Evolutionary conservation across 257 asterid species (phyloP), one percentile per base, ranked within the genome.

Genomic region (Solanum rostratum): DNA sequence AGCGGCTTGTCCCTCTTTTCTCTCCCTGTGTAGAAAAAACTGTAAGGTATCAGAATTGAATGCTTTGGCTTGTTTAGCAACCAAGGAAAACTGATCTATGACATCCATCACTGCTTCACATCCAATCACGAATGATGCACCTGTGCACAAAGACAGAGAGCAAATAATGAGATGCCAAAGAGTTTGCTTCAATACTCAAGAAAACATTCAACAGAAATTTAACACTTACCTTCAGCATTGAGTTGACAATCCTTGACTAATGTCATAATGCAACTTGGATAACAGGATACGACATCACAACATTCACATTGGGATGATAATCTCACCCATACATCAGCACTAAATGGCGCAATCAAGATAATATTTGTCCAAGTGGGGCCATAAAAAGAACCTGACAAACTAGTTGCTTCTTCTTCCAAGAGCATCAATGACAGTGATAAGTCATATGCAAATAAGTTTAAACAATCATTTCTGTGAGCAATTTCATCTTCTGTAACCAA

Each of bases 261-360:
- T 81, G 92, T 92, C 98, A 93, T 94, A 84, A 95, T 83, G 88
- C 91, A 91, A 80, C 79, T 88, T 60, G 98, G 94, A 89, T 71
- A 83, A 76, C 90, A 79, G 76, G 90, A 85, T 84, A 81, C 80
- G 16, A 65, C 81, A 85, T 83, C 85, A 55, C 88, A 74, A 60
- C 85, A 79, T 85, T 90, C 93, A 85, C 81, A 79, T 59, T 87
- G 86, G 84, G 45, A 59, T 68, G 99, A 98, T 55, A 95, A 89
- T 88, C 94, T 92, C 91, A 95, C 89, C 98, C 98, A 96, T 54
- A 91, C 88, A 91, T 96, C 98, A 79, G 93, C 94, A 88, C 88
- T 91, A 49, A 96, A 86, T 15, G 91, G 91, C 8, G 92, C 83
- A 88, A 96, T 86, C 87, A 96, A 90, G 85, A 88, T 55, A 50